Conservation (phyloP, 2,329 filamentous ascomycete genomes). For the Ophiostoma triangulosporum region DNA sequence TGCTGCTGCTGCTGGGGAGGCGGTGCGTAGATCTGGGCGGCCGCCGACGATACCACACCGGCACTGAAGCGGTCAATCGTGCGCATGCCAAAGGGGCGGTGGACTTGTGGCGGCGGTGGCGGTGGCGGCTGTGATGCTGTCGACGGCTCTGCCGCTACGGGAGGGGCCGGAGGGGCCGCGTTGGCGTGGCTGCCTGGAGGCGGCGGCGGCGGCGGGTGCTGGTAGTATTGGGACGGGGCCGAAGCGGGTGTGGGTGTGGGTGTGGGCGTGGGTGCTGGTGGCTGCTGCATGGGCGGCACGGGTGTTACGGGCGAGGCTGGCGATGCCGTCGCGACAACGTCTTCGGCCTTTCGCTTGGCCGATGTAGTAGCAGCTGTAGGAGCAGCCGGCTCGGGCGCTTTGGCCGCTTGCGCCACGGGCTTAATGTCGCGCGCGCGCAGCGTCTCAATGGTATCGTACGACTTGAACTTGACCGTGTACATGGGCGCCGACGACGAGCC, state of each 20-base stretch:
- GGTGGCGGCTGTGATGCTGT: conserved; percentile 21
- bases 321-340: conserved; percentile 30
- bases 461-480: conserved; percentile 91
- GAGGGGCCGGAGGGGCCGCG: conserved; percentile 16
- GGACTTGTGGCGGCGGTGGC: conserved; percentile 15
- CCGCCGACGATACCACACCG: conserved; percentile 40
- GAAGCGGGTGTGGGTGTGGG: too few species aligned
- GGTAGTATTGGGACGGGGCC: neutral
- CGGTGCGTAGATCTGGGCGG: conserved; percentile 40
- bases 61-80: conserved; percentile 20
- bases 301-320: conserved; percentile 9
- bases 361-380: neutral
- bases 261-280: too few species aligned
- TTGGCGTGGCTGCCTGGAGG: conserved; percentile 19
- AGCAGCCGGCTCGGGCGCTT: neutral
- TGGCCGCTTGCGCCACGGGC: conserved; percentile 36
- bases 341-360: conserved; percentile 72
- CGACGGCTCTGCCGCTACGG: neutral
- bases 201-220: neutral
- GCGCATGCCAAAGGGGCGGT: conserved; percentile 4
- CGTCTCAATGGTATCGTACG: conserved; percentile 74
- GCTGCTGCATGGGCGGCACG: neutral
- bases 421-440: conserved; percentile 72
- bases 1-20: conserved; percentile 50
- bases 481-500: conserved; percentile 83